phyloP scores from a whole-genome alignment of 306 rosid species.

The Begonia masoniana region DNA sequence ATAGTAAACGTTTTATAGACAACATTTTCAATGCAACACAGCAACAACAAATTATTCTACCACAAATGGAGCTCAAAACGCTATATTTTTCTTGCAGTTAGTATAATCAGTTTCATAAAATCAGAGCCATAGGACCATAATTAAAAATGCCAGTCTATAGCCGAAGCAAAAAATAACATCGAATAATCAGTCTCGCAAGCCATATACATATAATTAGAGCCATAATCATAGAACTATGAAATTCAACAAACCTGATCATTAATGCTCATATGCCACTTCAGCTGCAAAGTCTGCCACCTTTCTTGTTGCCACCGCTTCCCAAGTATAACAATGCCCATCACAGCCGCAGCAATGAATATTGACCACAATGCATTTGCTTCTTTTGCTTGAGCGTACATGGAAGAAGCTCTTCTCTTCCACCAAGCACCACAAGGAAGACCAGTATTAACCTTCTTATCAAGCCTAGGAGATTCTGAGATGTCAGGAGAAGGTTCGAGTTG shows the following conservation, averaged over 20 bases:
- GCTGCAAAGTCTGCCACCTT: conserved; percentile 60
- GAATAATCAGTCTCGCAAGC: too few species aligned
- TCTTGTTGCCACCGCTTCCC: conserved; percentile 93
- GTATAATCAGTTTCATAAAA: too few species aligned
- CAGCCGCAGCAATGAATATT: conserved; percentile 76
- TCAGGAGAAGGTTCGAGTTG: conserved; percentile 23
- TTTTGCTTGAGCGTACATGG: conserved; percentile 78
- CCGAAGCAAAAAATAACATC: too few species aligned
- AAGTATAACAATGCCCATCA: conserved; percentile 72
- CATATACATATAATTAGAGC: too few species aligned
- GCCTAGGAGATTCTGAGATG: conserved; percentile 27
- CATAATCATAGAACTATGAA: too few species aligned
- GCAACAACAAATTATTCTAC: too few species aligned
- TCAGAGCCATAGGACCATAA: too few species aligned
- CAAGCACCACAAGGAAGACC: conserved; percentile 86
- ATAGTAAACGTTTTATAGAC: too few species aligned
- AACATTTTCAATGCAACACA: too few species aligned
- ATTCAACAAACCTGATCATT: conserved; percentile 34
- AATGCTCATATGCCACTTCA: conserved; percentile 53
- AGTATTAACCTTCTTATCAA: conserved; percentile 21
- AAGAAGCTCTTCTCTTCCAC: conserved; percentile 93
- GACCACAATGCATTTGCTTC: conserved; percentile 88
- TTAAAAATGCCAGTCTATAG: too few species aligned
- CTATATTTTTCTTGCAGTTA: too few species aligned
- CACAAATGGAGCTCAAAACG: too few species aligned